Base-by-base conservation (phyloP, 345 rosid species). In the Citrus medica region DNA sequence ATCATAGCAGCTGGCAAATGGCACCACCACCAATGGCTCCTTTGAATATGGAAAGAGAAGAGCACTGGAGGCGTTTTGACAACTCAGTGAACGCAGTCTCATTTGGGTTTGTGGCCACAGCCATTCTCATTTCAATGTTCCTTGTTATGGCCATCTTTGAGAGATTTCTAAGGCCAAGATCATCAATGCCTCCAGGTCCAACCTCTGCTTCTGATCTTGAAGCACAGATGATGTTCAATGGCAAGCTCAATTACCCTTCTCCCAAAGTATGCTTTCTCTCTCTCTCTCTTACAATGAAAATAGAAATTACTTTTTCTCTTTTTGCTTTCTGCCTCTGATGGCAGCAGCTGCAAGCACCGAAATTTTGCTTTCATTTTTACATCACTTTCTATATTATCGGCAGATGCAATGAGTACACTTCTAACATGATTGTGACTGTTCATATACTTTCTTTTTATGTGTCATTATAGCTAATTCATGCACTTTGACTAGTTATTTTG, bases 1-100 rank as follows among this genome's bases (percentile, higher is more conserved):
- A 48, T 32, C 78, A 48, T 46, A 42, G 76, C 68, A 65, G 71
- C 69, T 74, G 86, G 80, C 71, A 27, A 37, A 67, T 27, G 40
- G 79, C 73, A 28, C 19, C 55, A 60, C 66, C 83, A n/a, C 78
- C 84, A 17, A 38, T 67, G 60, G 84, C 80, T 32, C 81, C 81
- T 24, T 76, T 80, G 72, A 78, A 59, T 59, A 35, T 76, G 17
- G 84, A 81, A 14, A 86, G 80, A 72, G 93, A 84, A 7, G 96
- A 85, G 38, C 93, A 86, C 55, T 90, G 89, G 92, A 87, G 84
- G 51, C 84, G 74, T 82, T 87, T 89, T 70, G 94, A 89, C 81
- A 90, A 86, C 87, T 87, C 98, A 17, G 93, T 94, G 33, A 90
- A 90, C 82, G 97, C 98, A 14, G 93, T 94, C 72, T 90, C 98